Conservation (phyloP, 2,329 filamentous ascomycete species). For the Paracoccidioides lutzii region DNA sequence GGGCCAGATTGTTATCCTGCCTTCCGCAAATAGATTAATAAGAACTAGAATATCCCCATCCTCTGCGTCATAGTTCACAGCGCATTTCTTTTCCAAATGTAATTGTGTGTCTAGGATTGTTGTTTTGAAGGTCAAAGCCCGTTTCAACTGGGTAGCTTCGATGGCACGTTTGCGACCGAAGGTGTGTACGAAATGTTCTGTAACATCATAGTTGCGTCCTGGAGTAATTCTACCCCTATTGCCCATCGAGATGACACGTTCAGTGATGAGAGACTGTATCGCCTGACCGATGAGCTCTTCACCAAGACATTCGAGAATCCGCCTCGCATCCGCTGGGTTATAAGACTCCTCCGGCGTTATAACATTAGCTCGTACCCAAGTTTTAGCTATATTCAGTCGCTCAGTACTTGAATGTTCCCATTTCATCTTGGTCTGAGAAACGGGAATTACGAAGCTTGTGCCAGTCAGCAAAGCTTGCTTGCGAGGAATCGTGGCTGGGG, state of each 20-base stretch:
- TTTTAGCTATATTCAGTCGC: conserved; percentile 28
- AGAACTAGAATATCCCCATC: conserved; percentile 34
- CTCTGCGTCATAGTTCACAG: conserved; percentile 25
- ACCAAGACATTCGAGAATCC: conserved; percentile 22
- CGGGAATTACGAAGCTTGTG: conserved; percentile 23
- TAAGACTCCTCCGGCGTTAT: conserved; percentile 33
- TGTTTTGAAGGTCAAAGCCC: conserved; percentile 32
- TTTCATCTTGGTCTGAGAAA: conserved; percentile 8
- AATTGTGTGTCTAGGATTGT: conserved; percentile 30
- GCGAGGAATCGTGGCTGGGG: conserved; percentile 20
- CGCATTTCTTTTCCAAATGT: conserved; percentile 17
- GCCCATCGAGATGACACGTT: conserved; percentile 27
- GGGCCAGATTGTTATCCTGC: conserved; percentile 25
- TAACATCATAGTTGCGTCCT: conserved; percentile 34
- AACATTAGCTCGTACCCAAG: conserved; percentile 38
- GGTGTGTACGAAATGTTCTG: conserved; percentile 27
- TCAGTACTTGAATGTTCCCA: conserved; percentile 11
- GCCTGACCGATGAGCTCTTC: conserved; percentile 27
- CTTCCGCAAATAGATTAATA: conserved; percentile 29
- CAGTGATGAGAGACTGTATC: conserved; percentile 28
- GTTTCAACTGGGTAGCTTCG: conserved; percentile 27
- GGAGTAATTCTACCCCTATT: conserved; percentile 29
- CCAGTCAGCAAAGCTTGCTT: conserved; percentile 24
- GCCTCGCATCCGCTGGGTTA: conserved; percentile 23
- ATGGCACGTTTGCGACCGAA: conserved; percentile 31